Percentiles rank a stretch among this genome's conserved stretches.
Conservation (phyloP, 768 basidiomycete genomes). For the Russula ochroleuca region DNA sequence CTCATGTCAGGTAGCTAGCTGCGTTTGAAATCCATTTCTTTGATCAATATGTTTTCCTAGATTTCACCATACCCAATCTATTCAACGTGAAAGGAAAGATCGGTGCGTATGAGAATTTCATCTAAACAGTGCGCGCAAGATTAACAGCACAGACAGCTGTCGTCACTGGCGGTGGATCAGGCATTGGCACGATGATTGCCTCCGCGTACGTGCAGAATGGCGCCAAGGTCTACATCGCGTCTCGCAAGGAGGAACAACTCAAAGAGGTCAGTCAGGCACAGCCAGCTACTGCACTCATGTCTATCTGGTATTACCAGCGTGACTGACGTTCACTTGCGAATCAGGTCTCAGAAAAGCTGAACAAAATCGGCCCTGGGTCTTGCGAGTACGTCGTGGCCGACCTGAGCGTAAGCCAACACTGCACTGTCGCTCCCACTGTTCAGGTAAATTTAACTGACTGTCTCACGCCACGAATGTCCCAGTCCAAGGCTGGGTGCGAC, state of each 20-base stretch:
- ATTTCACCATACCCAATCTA: constrained; percentile 21
- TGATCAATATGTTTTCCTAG: constrained; percentile 3
- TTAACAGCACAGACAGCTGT: constrained; percentile 45
- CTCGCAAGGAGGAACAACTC: constrained; percentile 73
- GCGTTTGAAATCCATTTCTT: neutral
- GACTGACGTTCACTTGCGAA: constrained; percentile 38
- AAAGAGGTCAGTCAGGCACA: constrained; percentile 48
- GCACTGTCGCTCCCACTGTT: neutral
- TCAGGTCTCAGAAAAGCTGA: constrained; percentile 48
- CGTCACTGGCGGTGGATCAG: constrained; percentile 79
- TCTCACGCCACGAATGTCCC: neutral
- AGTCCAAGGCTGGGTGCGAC: constrained; percentile 80
- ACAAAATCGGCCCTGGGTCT: constrained; percentile 52
- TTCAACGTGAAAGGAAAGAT: constrained; percentile 28
- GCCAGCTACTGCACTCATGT: neutral
- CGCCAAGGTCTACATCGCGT: constrained; percentile 85
- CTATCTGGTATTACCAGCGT: neutral
- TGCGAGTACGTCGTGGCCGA: constrained; percentile 74
- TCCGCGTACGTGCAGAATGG: constrained; percentile 79
- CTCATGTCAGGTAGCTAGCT: constrained; percentile 9
- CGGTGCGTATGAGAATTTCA: constrained; percentile 7
- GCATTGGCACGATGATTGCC: constrained; percentile 83
- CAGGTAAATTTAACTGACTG: neutral
- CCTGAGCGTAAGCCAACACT: constrained; percentile 50
- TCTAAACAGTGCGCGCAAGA: neutral